phyloP scores from a whole-genome alignment of 257 asterid genomes.

The Scutellaria galericulata region DNA sequence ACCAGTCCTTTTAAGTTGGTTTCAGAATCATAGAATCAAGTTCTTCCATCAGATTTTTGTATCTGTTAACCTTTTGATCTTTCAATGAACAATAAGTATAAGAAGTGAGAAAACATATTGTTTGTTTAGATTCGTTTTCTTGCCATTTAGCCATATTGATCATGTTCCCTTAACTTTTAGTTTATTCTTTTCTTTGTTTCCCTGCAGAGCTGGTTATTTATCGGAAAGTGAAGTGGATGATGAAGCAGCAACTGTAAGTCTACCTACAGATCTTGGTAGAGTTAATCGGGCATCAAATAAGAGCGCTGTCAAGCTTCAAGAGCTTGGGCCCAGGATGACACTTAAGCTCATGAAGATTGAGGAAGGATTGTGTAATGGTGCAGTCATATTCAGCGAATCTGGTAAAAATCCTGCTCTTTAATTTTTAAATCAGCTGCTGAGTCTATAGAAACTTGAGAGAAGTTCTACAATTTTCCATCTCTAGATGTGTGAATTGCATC shows the following conservation, averaged over 20 bases:
- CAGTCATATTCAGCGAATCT: conserved; percentile 60
- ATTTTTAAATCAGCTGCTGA: conserved; percentile 17
- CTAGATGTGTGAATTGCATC: background rate
- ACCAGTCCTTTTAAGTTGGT: background rate
- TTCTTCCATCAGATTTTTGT: background rate
- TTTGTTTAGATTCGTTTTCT: background rate
- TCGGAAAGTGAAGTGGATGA: conserved; percentile 97
- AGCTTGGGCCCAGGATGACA: conserved; percentile 89
- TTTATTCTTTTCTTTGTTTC: conserved; percentile 21
- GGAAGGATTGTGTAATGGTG: conserved; percentile 90
- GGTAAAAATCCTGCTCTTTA: conserved; percentile 33
- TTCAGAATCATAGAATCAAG: conserved; percentile 1
- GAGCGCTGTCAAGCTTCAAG: conserved; percentile 96
- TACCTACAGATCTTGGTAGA: conserved; percentile 76
- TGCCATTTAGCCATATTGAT: background rate
- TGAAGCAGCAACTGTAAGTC: conserved; percentile 84
- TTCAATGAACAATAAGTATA: background rate
- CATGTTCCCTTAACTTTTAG: conserved; percentile 1
- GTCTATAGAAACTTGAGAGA: background rate
- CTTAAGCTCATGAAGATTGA: conserved; percentile 74
- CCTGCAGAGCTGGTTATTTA: conserved; percentile 84
- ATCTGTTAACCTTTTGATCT: background rate
- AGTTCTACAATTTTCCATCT: background rate
- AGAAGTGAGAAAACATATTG: background rate
- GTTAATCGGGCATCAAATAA: conserved; percentile 73